Evolutionary conservation across 352 stramenopile genomes (phyloP), one percentile per base, ranked within the genome.

Genomic region (Thalassiosira livingstoniorum): DNA sequence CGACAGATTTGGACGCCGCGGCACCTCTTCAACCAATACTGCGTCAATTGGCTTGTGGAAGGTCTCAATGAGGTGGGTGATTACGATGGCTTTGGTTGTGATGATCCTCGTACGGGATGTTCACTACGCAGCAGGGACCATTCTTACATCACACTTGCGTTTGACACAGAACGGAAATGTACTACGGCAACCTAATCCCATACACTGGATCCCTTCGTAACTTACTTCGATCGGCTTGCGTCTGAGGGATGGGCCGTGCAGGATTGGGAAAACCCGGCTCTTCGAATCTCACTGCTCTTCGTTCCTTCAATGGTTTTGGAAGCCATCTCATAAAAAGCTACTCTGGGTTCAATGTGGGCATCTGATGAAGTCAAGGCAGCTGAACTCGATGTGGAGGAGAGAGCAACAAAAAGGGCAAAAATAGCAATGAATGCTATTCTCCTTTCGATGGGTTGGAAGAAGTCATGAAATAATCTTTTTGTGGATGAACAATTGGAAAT

Each of bases 21-120:
- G 31, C 27, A 57, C 39, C 51, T 75, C 34, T 75, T 75, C 57
- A 54, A 75, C 37, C 31, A 53, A 39, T 75, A 53, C 51, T 75
- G 67, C 34, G 67, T 75, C 53, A 75, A 67, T 27, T 75, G 67
- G 67, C 67, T 75, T 29, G 34, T 67, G n/a, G 51, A 75, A 25
- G 67, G 67, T 34, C 29, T 10, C 1, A 37, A 51, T 5, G 32
- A 34, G 34, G 18, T 4, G 11, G 23, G 25, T n/a, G 67, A 54
- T 31, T 75, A 67, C 23, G 21, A 67, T 23, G 67, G 25, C 31
- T 27, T 37, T 37, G 66, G 23, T 23, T 7, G 23, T 23, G 51
- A 75, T 27, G 27, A 64, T 31, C 35, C n/a, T 18, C 51, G 5
- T 34, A 75, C 21, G 18, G 67, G 67, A 57, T 75, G 67, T 42